Evolutionary conservation across 495 filamentous ascomycete genomes (phyloP), one percentile per base, ranked within the genome.

Genomic region (Hypoxylon perforatum): DNA sequence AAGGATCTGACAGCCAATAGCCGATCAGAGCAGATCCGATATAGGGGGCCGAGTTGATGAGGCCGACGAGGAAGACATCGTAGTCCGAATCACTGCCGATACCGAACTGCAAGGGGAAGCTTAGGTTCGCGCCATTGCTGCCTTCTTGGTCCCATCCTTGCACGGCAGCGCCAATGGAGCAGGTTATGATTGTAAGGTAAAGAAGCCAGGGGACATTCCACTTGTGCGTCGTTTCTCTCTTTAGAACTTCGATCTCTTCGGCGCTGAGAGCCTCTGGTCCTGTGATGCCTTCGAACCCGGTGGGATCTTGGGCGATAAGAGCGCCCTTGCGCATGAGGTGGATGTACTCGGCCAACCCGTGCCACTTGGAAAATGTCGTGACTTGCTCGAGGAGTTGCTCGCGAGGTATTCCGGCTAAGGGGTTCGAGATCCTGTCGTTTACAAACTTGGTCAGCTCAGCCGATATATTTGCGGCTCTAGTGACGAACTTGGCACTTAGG

Each of bases 121-220:
- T 82, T 39, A 91, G 71, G 55, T 91, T 91, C 28, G 89, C 89
- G 45, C 88, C 89, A 61, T 91, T 91, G 49, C 85, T 87, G n/a
- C 88, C 88, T n/a, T 88, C 90, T 64, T 91, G 87, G 71, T 91
- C 88, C 88, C 87, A 90, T 25, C 85, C 86, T 76, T 91, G 89
- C 3, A 90, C 86, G 7, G 88, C 88, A 47, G 90, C 90, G 23
- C 86, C 90, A 48, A 92, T 85, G 21, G 90, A 91, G 68, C 86
- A 89, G 15, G 91, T 80, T 38, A 86, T 79, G 67, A 92, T 88
- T 23, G 89, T 91, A 39, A 90, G 82, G 73, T 91, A 92, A 12
- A 92, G 84, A 21, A 82, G 76, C 54, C 53, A 68, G 5, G 90
- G 90, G 61, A 90, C 87, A 38, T 82, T 79, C 86, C 88, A 92